Conservation (phyloP, 2,329 filamentous ascomycete genomes). For the Phoma sp. region DNA sequence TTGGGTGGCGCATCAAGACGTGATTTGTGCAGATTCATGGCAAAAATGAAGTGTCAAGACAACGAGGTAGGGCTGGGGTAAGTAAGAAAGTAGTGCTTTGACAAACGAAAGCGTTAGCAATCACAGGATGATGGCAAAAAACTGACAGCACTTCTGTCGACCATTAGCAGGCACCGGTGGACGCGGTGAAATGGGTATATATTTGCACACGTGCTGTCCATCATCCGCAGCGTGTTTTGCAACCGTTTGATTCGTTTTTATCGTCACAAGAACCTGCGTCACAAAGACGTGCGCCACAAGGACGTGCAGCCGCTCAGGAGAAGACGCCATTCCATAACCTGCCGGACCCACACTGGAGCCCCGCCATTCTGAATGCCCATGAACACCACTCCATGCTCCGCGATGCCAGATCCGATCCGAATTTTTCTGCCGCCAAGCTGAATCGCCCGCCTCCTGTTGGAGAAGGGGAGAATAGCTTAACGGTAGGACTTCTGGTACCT, state of each 20-base stretch:
- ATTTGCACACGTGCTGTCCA: constrained; percentile 23
- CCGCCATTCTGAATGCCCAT: constrained; percentile 44
- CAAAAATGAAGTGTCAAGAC: too few species aligned
- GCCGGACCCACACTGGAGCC: constrained; percentile 37
- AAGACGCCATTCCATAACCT: constrained; percentile 30
- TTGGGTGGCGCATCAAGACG: too few species aligned
- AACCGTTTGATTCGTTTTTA: constrained; percentile 52
- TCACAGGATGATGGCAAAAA: not conserved
- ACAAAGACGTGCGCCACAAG: too few species aligned
- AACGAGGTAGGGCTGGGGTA: too few species aligned
- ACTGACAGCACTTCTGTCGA: not conserved
- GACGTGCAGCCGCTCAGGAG: constrained; percentile 38
- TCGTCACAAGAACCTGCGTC: constrained; percentile 47
- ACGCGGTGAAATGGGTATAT: constrained; percentile 19
- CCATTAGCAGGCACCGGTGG: constrained; percentile 20
- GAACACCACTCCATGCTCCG: constrained; percentile 47
- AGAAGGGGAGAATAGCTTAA: constrained; percentile 66
- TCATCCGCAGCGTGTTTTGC: constrained; percentile 37
- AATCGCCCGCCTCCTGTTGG: too few species aligned
- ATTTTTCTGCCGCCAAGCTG: not conserved
- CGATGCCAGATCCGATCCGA: constrained; percentile 16
- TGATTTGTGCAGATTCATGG: too few species aligned
- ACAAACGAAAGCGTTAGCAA: too few species aligned
- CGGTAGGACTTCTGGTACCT: constrained; percentile 99
- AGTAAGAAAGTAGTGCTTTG: too few species aligned